Conservation (phyloP, 768 basidiomycete species). For the Austroboletus eburneus region DNA sequence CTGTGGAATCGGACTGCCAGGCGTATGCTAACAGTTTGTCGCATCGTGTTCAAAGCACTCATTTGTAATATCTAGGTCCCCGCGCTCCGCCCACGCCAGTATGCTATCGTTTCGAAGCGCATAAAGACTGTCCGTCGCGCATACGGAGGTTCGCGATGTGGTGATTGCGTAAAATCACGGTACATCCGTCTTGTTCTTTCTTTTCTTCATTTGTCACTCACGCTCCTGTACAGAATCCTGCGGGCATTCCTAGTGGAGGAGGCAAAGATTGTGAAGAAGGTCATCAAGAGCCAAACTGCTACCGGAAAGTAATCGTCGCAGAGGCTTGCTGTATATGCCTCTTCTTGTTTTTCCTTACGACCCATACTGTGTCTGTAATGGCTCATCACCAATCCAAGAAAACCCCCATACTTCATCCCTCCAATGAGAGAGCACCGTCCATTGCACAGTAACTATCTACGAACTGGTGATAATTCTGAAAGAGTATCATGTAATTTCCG, state of each 20-base stretch:
- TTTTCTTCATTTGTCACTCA: background rate
- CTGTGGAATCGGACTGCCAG: constrained; percentile 90
- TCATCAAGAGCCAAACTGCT: constrained; percentile 79
- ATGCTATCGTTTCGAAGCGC: constrained; percentile 94
- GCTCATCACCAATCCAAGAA: constrained; percentile 9
- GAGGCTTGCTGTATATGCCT: constrained; percentile 11
- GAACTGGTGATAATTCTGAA: background rate
- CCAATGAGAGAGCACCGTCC: no score
- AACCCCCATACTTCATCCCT: constrained; percentile 2
- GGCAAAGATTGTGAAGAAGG: constrained; percentile 99
- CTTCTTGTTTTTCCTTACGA: constrained; percentile 10
- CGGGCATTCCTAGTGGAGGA: constrained; percentile 99
- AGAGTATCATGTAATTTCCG: constrained; percentile 3
- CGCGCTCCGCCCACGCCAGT: constrained; percentile 93
- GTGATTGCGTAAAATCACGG: constrained; percentile 93
- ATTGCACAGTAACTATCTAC: background rate
- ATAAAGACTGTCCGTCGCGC: constrained; percentile 95
- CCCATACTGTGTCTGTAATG: constrained; percentile 21
- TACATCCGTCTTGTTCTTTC: constrained; percentile 36
- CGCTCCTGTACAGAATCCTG: constrained; percentile 64
- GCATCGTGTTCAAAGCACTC: background rate
- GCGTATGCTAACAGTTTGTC: constrained; percentile 55
- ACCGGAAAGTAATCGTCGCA: constrained; percentile 21
- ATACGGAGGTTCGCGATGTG: constrained; percentile 97
- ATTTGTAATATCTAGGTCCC: constrained; percentile 56